phyloP scores from a whole-genome alignment of 2,329 filamentous ascomycete genomes.

The Diaporthe helianthi region DNA sequence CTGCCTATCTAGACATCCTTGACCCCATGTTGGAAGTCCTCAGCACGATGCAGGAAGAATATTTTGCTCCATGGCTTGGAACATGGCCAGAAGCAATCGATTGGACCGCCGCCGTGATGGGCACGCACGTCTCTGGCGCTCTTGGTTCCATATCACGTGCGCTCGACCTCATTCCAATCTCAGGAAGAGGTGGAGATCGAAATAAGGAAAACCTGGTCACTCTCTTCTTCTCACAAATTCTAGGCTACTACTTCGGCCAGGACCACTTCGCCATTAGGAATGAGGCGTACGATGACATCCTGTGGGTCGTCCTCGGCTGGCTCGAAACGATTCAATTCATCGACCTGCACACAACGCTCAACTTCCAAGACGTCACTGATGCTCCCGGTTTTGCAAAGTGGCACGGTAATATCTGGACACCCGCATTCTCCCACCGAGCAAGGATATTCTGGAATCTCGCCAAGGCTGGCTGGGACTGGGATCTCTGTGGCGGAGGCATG shows the following conservation, averaged over 20 bases:
- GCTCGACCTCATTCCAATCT: constrained; percentile 48
- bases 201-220: constrained; percentile 81
- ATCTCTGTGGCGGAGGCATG: constrained; percentile 87
- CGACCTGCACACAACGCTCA: constrained; percentile 68
- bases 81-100: constrained; percentile 89
- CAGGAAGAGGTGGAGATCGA: constrained; percentile 48
- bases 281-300: constrained; percentile 88
- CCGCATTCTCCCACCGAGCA: constrained; percentile 81
- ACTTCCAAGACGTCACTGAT: constrained; percentile 53
- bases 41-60: constrained; percentile 71
- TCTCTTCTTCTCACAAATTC: constrained; percentile 78
- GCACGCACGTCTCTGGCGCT: constrained; percentile 78
- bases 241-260: constrained; percentile 86
- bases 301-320: constrained; percentile 95
- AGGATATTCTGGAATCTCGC: constrained; percentile 87
- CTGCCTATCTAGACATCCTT: constrained; percentile 40
- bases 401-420: constrained; percentile 79
- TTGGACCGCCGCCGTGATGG: constrained; percentile 89
- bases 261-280: constrained; percentile 76
- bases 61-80: constrained; percentile 78
- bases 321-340: constrained; percentile 82
- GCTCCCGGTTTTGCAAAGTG: constrained; percentile 53
- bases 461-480: constrained; percentile 79
- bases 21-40: constrained; percentile 68
- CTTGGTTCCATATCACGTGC: constrained; percentile 74